Evolutionary conservation across 306 rosid genomes (phyloP).

Genomic region (Begonia loranthoides): DNA sequence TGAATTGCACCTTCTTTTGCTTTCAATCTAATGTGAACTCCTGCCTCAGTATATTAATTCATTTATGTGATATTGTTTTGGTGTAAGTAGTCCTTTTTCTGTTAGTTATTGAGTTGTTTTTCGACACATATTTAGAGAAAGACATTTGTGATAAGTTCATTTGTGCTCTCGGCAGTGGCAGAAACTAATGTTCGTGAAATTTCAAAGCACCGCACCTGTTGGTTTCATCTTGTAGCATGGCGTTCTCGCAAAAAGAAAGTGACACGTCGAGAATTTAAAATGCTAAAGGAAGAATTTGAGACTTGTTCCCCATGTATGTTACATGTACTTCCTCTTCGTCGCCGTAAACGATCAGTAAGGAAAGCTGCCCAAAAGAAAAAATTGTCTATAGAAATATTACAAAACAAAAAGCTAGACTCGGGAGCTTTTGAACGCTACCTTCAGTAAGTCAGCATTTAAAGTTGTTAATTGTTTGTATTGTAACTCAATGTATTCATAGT

Average conservation of each 20-base stretch:
- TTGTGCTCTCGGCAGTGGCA: conserved; percentile 1
- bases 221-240: conserved; percentile 11
- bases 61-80: too few relatives aligned
- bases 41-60: too few relatives aligned
- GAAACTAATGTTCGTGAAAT: conserved; percentile 3
- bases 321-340: conserved; percentile 11
- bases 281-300: conserved; percentile 2
- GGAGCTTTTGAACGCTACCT: conserved; percentile 33
- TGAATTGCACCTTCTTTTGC: too few relatives aligned
- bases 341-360: conserved; percentile 20
- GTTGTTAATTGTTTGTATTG: background rate
- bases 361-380: conserved; percentile 5
- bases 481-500: conserved; percentile 5
- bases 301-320: conserved; percentile 8
- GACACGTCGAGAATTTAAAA: conserved; percentile 8
- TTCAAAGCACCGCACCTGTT: conserved; percentile 18
- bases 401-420: conserved; percentile 25
- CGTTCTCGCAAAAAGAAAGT: conserved; percentile 6
- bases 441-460: conserved; percentile 26
- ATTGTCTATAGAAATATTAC: background rate
- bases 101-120: conserved; percentile 3
- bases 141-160: too few relatives aligned
- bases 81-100: too few relatives aligned
- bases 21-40: background rate
- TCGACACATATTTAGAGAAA: background rate